Conservation (phyloP, 352 stramenopile genomes). For the Globisporangium nagaii region DNA sequence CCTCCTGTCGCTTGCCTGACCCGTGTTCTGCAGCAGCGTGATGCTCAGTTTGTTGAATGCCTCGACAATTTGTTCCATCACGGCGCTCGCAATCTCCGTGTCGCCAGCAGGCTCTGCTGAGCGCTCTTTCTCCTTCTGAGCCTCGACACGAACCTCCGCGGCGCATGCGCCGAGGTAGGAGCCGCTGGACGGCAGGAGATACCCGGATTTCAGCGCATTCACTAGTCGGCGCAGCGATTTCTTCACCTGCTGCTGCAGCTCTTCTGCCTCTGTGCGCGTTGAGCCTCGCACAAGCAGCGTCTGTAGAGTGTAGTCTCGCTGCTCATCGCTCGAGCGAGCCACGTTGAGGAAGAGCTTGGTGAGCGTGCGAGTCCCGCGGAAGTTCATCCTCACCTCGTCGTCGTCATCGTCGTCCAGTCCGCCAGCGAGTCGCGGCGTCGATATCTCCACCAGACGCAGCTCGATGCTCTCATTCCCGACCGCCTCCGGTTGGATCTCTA, state of each 20-base stretch:
- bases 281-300: conserved; percentile 7
- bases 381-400: neutral
- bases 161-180: conserved; percentile 6
- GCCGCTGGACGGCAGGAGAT: conserved; percentile 9
- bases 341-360: neutral
- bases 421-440: neutral
- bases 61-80: neutral
- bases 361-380: neutral
- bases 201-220: neutral
- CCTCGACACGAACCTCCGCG: neutral
- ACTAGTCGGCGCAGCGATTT: neutral
- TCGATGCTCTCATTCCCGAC: neutral
- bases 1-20: neutral
- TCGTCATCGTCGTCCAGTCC: neutral
- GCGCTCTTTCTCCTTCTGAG: neutral
- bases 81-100: neutral
- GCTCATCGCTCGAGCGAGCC: neutral
- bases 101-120: no score
- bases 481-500: conserved; percentile 1
- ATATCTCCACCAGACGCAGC: conserved; percentile 4
- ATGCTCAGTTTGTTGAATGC: conserved; percentile 3
- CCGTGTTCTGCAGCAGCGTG: conserved; percentile 7
- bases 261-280: neutral
- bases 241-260: conserved; percentile 1
- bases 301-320: neutral